phyloP scores from a whole-genome alignment of 2,329 filamentous ascomycete genomes.

The Arthrobotrys iridis region DNA sequence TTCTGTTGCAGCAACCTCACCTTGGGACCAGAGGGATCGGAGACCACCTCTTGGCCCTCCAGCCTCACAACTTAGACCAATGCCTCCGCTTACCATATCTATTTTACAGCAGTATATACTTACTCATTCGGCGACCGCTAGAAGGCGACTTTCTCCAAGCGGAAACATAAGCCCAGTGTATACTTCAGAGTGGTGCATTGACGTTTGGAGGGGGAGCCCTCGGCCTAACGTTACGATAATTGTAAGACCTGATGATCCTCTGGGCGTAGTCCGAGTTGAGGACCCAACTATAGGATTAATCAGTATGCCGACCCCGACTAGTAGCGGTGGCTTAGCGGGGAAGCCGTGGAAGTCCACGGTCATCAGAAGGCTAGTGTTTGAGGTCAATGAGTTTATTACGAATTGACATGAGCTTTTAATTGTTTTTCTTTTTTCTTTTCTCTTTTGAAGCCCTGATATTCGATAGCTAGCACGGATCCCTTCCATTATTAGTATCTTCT shows the following conservation, averaged over 20 bases:
- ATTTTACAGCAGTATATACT: constrained; percentile 74
- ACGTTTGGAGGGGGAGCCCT: constrained; percentile 86
- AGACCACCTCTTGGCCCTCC: constrained; percentile 59
- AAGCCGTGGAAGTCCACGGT: constrained; percentile 62
- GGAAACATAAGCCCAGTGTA: constrained; percentile 72
- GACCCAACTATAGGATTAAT: constrained; percentile 68
- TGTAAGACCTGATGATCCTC: constrained; percentile 63
- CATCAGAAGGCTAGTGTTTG: constrained; percentile 35
- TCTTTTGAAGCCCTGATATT: no score
- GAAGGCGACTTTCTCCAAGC: constrained; percentile 70
- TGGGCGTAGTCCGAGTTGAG: constrained; percentile 62
- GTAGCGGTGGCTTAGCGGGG: constrained; percentile 62
- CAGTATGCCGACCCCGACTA: constrained; percentile 67
- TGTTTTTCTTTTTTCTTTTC: background rate
- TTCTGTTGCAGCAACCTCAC: background rate
- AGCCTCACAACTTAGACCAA: constrained; percentile 67
- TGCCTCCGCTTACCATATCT: constrained; percentile 44
- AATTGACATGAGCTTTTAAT: background rate
- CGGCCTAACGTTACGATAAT: constrained; percentile 83
- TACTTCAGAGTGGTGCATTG: constrained; percentile 98
- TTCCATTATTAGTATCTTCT: background rate
- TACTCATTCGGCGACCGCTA: constrained; percentile 78
- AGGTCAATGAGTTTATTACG: constrained; percentile 30
- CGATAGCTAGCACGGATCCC: no score
- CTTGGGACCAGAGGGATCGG: constrained; percentile 22